Evolutionary conservation across 2,329 filamentous ascomycete species (phyloP).

Genomic region (Alternaria hordeiaustralica): DNA sequence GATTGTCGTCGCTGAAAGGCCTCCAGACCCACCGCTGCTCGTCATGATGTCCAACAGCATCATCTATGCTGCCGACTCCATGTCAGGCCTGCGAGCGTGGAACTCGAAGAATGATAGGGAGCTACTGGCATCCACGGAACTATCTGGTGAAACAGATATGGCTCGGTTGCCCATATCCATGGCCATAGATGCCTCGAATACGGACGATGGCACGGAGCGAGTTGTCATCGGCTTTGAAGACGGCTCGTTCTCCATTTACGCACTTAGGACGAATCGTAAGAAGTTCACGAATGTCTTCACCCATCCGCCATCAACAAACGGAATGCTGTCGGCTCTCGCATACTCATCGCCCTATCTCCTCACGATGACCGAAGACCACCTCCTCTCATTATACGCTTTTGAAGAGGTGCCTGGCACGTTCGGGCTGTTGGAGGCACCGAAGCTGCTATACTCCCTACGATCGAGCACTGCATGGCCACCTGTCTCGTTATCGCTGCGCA

Average conservation of each 20-base stretch:
- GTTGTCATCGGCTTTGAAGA: conserved; percentile 48
- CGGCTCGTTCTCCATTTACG: conserved; percentile 69
- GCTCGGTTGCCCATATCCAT: conserved; percentile 64
- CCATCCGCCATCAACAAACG: conserved; percentile 68
- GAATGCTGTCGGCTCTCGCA: conserved; percentile 72
- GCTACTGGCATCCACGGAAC: conserved; percentile 60
- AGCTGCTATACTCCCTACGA: conserved; percentile 76
- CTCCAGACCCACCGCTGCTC: conserved; percentile 66
- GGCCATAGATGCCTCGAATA: conserved; percentile 62
- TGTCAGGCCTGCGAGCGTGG: conserved; percentile 79
- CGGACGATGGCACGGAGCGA: conserved; percentile 35
- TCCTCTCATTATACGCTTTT: conserved; percentile 79
- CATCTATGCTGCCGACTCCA: conserved; percentile 76
- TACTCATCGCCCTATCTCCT: conserved; percentile 77
- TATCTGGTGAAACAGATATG: conserved; percentile 23
- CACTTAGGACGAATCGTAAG: conserved; percentile 56
- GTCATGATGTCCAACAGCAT: conserved; percentile 79
- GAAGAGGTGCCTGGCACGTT: conserved; percentile 11
- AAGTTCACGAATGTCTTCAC: conserved; percentile 61
- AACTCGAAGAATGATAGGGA: conserved; percentile 66
- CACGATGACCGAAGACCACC: conserved; percentile 75
- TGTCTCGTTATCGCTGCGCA: conserved; percentile 82
- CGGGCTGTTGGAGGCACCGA: conserved; percentile 51
- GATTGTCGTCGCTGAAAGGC: conserved; percentile 66
- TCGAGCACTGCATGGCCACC: conserved; percentile 82